phyloP scores from a whole-genome alignment of 2,329 filamentous ascomycete species.

The Fusarium sp. region DNA sequence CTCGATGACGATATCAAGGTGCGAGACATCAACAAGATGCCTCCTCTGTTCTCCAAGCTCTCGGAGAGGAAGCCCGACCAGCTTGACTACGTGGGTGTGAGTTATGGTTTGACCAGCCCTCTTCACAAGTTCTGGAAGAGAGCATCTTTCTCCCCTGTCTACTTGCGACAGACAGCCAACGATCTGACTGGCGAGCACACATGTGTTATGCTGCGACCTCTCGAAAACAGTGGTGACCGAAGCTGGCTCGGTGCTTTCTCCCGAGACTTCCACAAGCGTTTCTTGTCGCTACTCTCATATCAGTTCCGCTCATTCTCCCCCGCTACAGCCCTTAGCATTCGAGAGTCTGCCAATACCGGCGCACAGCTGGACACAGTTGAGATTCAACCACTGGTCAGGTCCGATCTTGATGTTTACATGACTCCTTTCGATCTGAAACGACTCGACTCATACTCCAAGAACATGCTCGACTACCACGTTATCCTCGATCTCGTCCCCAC shows the following conservation, averaged over 20 bases:
- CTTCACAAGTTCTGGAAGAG: constrained; percentile 99
- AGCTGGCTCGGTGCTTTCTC: constrained; percentile 93
- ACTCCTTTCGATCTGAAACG: constrained; percentile 96
- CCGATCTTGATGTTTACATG: constrained; percentile 80
- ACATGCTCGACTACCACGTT: constrained; percentile 97
- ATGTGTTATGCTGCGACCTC: constrained; percentile 92
- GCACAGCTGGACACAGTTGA: constrained; percentile 70
- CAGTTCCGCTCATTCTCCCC: constrained; percentile 88
- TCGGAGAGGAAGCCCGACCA: constrained; percentile 82
- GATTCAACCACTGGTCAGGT: constrained; percentile 72
- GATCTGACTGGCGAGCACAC: constrained; percentile 98
- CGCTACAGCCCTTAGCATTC: constrained; percentile 83
- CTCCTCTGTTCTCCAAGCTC: constrained; percentile 90
- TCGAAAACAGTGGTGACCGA: constrained; percentile 75
- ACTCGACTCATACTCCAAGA: constrained; percentile 94
- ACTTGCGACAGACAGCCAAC: constrained; percentile 93
- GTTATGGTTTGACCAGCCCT: constrained; percentile 87
- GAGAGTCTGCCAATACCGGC: constrained; percentile 83
- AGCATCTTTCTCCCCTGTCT: constrained; percentile 86
- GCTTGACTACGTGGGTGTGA: constrained; percentile 95
- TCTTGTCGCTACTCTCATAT: constrained; percentile 89
- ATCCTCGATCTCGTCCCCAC: constrained; percentile 91
- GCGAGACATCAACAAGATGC: constrained; percentile 90
- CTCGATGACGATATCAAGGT: constrained; percentile 90
- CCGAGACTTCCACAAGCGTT: constrained; percentile 94